phyloP scores from a whole-genome alignment of 108 stramenopile genomes.

The Licmophora abbreviata region DNA sequence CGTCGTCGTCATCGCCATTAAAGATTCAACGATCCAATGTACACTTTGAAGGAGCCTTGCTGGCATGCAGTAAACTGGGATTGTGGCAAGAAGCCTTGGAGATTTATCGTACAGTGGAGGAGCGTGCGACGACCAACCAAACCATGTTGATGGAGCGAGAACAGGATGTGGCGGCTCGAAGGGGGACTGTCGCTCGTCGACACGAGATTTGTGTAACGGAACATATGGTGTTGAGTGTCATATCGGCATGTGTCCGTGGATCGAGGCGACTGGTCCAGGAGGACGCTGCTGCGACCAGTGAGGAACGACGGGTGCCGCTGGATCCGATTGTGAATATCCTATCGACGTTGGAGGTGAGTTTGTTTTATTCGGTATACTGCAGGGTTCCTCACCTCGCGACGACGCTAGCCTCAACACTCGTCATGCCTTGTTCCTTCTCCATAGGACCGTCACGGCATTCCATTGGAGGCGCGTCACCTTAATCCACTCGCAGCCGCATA shows the following conservation, averaged over 20 bases:
- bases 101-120: slow-evolving; percentile 47
- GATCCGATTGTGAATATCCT: slow-evolving; percentile 44
- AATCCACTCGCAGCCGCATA: slow-evolving; percentile 67
- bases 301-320: slow-evolving; percentile 47
- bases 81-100: slow-evolving; percentile 60
- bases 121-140: slow-evolving; percentile 7
- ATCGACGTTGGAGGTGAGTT: slow-evolving; percentile 23
- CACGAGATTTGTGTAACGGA: slow-evolving; percentile 40
- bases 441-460: slow-evolving; percentile 31
- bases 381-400: no score
- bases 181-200: slow-evolving; percentile 1
- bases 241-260: slow-evolving; percentile 49
- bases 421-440: background rate
- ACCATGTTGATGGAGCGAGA: slow-evolving; percentile 2
- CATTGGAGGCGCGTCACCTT: slow-evolving; percentile 40
- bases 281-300: slow-evolving; percentile 14
- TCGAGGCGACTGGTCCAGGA: slow-evolving; percentile 17
- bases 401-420: no score
- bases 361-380: no score
- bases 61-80: slow-evolving; percentile 69
- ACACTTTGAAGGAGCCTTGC: slow-evolving; percentile 71
- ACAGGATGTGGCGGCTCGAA: slow-evolving; percentile 3
- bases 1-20: background rate
- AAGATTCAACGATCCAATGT: slow-evolving; percentile 42
- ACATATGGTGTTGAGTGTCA: slow-evolving; percentile 51